phyloP scores from a whole-genome alignment of 1,284 basidiomycete species.

The Sanghuangporus baumii region DNA sequence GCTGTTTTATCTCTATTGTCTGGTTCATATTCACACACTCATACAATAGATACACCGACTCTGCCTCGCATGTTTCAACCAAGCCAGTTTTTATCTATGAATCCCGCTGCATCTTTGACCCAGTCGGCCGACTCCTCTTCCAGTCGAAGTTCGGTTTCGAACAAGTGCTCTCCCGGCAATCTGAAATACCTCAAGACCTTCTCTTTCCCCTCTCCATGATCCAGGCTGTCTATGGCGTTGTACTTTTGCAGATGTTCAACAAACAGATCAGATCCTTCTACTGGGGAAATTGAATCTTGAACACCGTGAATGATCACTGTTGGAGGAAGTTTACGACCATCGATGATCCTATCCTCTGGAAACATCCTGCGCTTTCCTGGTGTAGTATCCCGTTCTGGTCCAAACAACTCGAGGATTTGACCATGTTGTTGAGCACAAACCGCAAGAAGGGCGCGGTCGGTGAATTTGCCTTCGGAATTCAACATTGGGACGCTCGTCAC shows the following conservation, averaged over 20 bases:
- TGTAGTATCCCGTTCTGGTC: conserved; percentile 3
- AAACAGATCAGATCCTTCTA: conserved; percentile 7
- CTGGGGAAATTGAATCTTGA: conserved; percentile 6
- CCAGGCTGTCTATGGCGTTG: conserved; percentile 6
- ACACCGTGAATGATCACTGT: conserved; percentile 6
- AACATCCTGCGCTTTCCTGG: conserved; percentile 5
- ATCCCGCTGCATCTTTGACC: conserved; percentile 4
- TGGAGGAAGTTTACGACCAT: conserved; percentile 6
- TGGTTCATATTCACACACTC: background rate
- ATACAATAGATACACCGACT: background rate
- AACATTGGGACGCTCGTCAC: conserved; percentile 4
- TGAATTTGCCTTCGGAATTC: background rate
- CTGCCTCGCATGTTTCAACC: background rate
- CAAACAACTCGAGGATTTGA: conserved; percentile 10
- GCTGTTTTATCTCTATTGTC: background rate
- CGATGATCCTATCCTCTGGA: conserved; percentile 13
- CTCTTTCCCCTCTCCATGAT: background rate
- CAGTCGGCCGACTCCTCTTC: background rate
- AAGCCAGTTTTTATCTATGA: conserved; percentile 6
- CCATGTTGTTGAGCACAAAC: conserved; percentile 6
- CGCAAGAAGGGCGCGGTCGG: background rate
- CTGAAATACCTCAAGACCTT: conserved; percentile 10
- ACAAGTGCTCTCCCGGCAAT: conserved; percentile 8
- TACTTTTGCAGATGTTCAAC: conserved; percentile 8
- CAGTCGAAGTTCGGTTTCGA: conserved; percentile 5